Conservation (phyloP, 371 early-diverging fungal species). For the Umbelopsis sp. region DNA sequence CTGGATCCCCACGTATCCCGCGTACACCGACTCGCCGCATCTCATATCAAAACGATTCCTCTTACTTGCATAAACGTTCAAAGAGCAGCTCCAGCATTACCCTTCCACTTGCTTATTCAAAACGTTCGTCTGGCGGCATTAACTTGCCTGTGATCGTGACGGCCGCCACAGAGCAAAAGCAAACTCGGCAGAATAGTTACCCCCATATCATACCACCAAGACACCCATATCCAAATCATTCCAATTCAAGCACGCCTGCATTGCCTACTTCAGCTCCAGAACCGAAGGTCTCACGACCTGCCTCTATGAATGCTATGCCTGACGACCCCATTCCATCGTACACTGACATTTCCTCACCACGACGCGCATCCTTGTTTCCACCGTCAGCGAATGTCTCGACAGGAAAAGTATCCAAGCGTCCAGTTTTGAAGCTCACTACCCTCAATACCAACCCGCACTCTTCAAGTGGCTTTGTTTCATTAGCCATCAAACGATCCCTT, state of each 20-base stretch:
- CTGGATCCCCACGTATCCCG: neutral
- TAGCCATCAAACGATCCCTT: conserved; percentile 17
- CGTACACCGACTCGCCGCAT: conserved; percentile 11
- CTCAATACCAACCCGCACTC: neutral
- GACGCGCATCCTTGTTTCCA: conserved; percentile 12
- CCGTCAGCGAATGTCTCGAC: conserved; percentile 3
- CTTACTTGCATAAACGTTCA: conserved; percentile 13
- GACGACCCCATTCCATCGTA: neutral
- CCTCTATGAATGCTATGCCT: conserved; percentile 16
- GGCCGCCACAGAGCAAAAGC: conserved; percentile 2
- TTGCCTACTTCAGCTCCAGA: conserved; percentile 9
- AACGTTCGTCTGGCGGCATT: conserved; percentile 10
- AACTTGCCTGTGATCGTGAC: conserved; percentile 13
- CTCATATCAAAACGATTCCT: conserved; percentile 2
- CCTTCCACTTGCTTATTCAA: neutral
- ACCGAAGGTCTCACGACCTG: neutral
- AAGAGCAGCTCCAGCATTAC: conserved; percentile 16
- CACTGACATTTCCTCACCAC: neutral
- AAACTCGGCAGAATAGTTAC: conserved; percentile 4
- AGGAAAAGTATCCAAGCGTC: conserved; percentile 5
- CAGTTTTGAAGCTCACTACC: conserved; percentile 13
- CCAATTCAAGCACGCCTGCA: conserved; percentile 16
- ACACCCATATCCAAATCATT: conserved; percentile 17
- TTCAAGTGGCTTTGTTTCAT: conserved; percentile 11
- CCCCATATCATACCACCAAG: conserved; percentile 12